A percentile compares a stretch with the other conserved stretches of the same genome.
Conservation (phyloP, 495 filamentous ascomycete species). For the Wilcoxina mikolae region DNA sequence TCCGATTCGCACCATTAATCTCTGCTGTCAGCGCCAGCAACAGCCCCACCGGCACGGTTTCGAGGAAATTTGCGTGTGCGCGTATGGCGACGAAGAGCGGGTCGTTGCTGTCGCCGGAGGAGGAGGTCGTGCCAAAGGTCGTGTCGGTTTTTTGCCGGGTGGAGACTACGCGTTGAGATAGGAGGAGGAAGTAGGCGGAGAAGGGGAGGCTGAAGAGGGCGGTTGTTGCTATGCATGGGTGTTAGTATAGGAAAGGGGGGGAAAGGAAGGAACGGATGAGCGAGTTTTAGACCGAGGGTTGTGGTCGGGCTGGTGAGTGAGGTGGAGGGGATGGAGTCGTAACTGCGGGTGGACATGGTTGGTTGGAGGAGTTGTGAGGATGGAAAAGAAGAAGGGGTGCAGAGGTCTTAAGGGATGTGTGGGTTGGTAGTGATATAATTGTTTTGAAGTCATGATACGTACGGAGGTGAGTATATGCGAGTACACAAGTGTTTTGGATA, state of each 20-base stretch:
- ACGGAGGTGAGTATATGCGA: too few relatives aligned
- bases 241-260: not conserved
- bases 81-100: slow-evolving; percentile 11
- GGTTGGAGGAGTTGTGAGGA: not conserved
- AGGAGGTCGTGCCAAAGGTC: slow-evolving; percentile 4
- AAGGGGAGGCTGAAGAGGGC: slow-evolving; percentile 14
- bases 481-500: not conserved
- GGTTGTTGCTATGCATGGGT: slow-evolving; percentile 28
- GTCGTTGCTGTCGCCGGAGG: not conserved
- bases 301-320: not conserved
- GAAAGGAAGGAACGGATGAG: not conserved
- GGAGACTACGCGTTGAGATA: slow-evolving; percentile 39
- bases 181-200: slow-evolving; percentile 32
- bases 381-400: not conserved
- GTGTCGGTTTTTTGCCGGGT: slow-evolving; percentile 34
- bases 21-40: slow-evolving; percentile 33
- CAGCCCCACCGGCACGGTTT: slow-evolving; percentile 11
- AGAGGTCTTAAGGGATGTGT: not conserved
- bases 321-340: not conserved
- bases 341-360: not conserved
- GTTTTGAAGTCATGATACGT: too few relatives aligned
- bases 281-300: not conserved
- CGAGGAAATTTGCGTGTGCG: slow-evolving; percentile 14
- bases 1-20: slow-evolving; percentile 36
- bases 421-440: too few relatives aligned